Evolutionary conservation across 129 eudicot genomes (phyloP).

Genomic region (sunflower (Helianthus annuus)): DNA sequence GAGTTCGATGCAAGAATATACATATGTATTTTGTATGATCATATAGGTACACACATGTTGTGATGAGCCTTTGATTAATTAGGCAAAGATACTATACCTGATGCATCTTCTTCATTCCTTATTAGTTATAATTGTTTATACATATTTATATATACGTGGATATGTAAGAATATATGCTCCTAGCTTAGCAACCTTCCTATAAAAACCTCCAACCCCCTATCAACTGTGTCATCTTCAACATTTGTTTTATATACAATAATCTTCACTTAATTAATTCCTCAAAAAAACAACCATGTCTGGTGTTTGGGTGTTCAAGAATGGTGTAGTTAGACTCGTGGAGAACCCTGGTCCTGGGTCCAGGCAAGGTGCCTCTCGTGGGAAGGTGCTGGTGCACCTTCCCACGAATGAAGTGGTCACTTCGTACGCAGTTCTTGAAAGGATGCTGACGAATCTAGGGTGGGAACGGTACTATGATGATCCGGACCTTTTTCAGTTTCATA

Average conservation of each 20-base stretch:
- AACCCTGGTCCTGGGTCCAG: constrained; percentile 54
- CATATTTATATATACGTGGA: constrained; percentile 20
- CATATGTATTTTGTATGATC: background rate
- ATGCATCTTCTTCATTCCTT: constrained; percentile 18
- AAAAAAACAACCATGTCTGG: constrained; percentile 60
- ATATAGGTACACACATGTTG: constrained; percentile 7
- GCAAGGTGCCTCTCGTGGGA: constrained; percentile 49
- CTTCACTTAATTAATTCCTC: background rate
- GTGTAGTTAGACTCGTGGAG: constrained; percentile 77
- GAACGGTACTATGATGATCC: constrained; percentile 85
- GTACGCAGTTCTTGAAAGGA: constrained; percentile 60
- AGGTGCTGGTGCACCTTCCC: constrained; percentile 64
- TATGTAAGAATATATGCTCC: constrained; percentile 32
- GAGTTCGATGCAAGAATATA: no score
- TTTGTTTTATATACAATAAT: background rate
- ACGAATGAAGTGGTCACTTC: constrained; percentile 75
- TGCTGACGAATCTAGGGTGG: constrained; percentile 69
- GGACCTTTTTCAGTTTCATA: constrained; percentile 80
- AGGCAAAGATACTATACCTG: constrained; percentile 4
- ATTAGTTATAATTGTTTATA: constrained; percentile 18
- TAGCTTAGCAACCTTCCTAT: constrained; percentile 29
- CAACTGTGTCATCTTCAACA: constrained; percentile 23
- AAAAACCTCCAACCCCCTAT: constrained; percentile 15
- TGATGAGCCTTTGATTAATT: background rate
- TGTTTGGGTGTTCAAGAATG: constrained; percentile 95